phyloP scores from a whole-genome alignment of 352 stramenopile species.

The Pythium vanterpoolii region DNA sequence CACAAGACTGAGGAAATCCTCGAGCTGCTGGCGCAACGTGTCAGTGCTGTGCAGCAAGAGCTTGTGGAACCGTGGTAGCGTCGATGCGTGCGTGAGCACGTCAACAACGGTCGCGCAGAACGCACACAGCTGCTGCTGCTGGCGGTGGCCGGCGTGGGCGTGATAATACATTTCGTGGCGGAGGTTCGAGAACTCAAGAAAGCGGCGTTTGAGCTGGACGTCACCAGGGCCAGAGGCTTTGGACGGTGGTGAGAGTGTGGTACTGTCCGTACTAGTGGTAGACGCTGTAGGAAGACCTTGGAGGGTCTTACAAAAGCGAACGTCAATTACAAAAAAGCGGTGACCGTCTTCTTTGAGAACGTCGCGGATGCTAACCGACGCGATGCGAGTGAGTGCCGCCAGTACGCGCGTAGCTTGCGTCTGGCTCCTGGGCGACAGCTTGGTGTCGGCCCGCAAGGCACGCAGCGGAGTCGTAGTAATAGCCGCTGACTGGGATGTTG shows the following conservation, averaged over 20 bases:
- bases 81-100: background rate
- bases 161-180: conserved; percentile 20
- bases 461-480: background rate
- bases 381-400: conserved; percentile 3
- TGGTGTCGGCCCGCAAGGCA: background rate
- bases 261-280: background rate
- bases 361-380: conserved; percentile 2
- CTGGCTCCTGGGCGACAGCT: conserved; percentile 12
- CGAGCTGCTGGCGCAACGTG: background rate
- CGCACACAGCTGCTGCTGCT: conserved; percentile 8
- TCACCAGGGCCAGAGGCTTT: background rate
- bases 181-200: conserved; percentile 14
- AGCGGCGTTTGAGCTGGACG: conserved; percentile 15
- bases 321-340: conserved; percentile 16
- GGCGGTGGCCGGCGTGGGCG: conserved; percentile 8
- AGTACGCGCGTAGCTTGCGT: conserved; percentile 5
- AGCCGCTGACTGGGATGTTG: background rate
- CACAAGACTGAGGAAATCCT: conserved; percentile 11
- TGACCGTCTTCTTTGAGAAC: conserved; percentile 11
- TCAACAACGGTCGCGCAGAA: conserved; percentile 7
- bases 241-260: no score
- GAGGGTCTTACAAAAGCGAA: background rate
- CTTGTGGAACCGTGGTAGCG: conserved; percentile 5
- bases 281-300: background rate
- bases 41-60: conserved; percentile 4